phyloP scores from a whole-genome alignment of 1,139 yeast genomes.

The Sugiyamaella xylanicola region DNA sequence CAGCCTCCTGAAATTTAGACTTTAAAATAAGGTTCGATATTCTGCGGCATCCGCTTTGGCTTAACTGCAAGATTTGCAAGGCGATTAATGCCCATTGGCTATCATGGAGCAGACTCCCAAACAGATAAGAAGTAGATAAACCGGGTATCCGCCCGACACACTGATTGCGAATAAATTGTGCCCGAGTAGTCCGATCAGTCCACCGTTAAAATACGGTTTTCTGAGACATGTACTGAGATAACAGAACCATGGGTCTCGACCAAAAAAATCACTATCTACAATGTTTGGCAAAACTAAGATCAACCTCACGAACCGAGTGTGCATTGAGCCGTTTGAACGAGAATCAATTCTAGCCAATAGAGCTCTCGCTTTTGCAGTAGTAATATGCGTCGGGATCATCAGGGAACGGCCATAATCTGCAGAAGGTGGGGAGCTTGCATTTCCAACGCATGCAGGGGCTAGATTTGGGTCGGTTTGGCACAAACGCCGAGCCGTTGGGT shows the following conservation, averaged over 20 bases:
- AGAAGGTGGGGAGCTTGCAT: background rate
- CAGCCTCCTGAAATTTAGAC: background rate
- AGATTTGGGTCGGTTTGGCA: background rate
- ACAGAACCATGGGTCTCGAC: too few species aligned
- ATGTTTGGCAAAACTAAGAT: too few species aligned
- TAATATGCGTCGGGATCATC: too few species aligned
- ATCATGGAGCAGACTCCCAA: background rate
- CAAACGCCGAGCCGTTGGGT: background rate
- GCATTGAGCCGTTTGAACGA: too few species aligned
- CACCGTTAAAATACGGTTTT: background rate
- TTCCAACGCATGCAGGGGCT: background rate
- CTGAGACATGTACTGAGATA: too few species aligned
- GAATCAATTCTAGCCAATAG: too few species aligned
- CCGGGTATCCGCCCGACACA: background rate
- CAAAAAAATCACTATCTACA: too few species aligned
- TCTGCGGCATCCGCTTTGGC: background rate
- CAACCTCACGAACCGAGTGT: too few species aligned
- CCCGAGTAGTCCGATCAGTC: background rate
- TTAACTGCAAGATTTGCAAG: background rate
- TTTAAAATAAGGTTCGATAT: background rate
- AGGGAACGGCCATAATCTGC: background rate
- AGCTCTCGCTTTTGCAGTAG: too few species aligned
- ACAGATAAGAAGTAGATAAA: background rate
- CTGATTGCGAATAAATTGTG: background rate
- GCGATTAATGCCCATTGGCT: background rate